Conservation (phyloP, 139 green algal species). For the Auxenochlorella pyrenoidosa region DNA sequence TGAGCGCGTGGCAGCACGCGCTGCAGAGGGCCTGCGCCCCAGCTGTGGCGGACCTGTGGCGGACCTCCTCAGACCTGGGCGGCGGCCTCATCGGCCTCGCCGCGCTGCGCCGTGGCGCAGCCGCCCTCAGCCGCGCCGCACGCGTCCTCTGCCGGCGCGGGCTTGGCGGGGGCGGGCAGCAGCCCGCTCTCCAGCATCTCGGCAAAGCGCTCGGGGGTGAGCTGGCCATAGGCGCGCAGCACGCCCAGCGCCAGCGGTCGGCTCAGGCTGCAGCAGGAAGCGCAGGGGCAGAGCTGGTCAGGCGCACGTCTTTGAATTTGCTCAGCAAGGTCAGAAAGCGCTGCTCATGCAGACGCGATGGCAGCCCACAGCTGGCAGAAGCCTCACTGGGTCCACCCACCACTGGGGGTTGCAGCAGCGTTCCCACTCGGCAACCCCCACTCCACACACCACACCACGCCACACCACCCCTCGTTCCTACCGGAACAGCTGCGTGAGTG, state of each 20-base stretch:
- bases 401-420: too few species aligned
- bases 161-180: neutral
- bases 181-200: slow-evolving; percentile 27
- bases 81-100: neutral
- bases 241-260: slow-evolving; percentile 2
- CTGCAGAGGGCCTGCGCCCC: too few species aligned
- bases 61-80: neutral
- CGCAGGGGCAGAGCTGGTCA: neutral
- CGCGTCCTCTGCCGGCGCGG: neutral
- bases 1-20: too few species aligned
- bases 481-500: slow-evolving; percentile 7
- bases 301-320: too few species aligned
- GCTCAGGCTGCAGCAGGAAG: slow-evolving; percentile 4
- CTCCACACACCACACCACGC: neutral
- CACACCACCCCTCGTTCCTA: neutral
- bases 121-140: neutral
- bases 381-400: too few species aligned
- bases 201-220: neutral
- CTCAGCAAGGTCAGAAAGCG: too few species aligned
- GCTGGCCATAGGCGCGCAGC: slow-evolving; percentile 19
- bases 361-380: too few species aligned
- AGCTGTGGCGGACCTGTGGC: too few species aligned
- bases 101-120: neutral
- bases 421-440: neutral
- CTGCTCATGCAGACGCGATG: too few species aligned